Evolutionary conservation across 2,329 filamentous ascomycete genomes (phyloP), one percentile per base, ranked within the genome.

Genomic region (Dothiorella sarmentorum): DNA sequence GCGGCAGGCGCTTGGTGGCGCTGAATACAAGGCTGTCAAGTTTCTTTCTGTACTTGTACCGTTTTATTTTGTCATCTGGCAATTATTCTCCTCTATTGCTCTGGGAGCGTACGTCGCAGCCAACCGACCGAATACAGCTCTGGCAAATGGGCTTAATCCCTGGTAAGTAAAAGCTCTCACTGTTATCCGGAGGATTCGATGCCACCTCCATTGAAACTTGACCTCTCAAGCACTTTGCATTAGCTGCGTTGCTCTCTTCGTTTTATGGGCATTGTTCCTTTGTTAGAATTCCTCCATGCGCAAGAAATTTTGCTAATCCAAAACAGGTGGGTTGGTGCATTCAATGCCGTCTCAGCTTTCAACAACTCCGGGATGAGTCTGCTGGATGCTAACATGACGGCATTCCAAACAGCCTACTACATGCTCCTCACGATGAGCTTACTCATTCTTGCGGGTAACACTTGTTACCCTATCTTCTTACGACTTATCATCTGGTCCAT

Each of bases 331-430:
- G 75, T 84, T 2, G 86, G 86, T 38, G 80, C 84, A 43, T 89
- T 89, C 72, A 85, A 87, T 61, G 83, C 83, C 2, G 80, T 84
- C 4, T 87, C 84, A 17, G 86, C 85, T 0, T 89, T 89, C 70
- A 88, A 87, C 71, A 89, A 88, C 63, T 85, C 80, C n/a, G 85
- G 86, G 38, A 87, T 89, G 84, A 82, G 81, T 18, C 75, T 88
- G 33, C 72, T 88, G 11, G 85, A 89, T 67, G 79, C 81, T 38
- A 88, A 87, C 65, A 85, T 89, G 76, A 75, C 81, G 2, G 81
- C 82, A 1, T 87, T 85, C 60, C 79, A 83, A 62, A 73, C 64
- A 0, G 68, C 66, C 7, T 68, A 72, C 55, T 75, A 74, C 2
- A 72, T 82, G 65, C 68, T 82, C 55, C 67, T 80, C 51, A 80